Percentiles rank a stretch among this genome's conserved stretches.
Evolutionary conservation across 495 filamentous ascomycete species (phyloP).

Genomic region (Penicillium angulare): DNA sequence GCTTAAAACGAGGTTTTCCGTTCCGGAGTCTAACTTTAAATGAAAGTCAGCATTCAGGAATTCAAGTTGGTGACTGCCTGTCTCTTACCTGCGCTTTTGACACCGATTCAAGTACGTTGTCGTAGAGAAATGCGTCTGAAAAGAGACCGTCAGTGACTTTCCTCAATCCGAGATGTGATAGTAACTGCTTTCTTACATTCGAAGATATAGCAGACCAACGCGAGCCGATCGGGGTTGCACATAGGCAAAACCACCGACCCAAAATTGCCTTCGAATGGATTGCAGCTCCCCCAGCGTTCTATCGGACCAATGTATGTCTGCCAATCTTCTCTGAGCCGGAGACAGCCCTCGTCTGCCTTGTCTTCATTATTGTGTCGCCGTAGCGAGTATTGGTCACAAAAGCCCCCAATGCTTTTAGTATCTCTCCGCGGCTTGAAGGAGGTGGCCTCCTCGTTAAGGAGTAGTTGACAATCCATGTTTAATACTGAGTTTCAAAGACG

Average conservation of each 20-base stretch:
- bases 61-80: too few species aligned
- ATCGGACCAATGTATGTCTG: slow-evolving; percentile 19
- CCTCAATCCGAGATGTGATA: neutral
- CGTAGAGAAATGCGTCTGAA: slow-evolving; percentile 22
- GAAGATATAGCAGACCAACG: slow-evolving; percentile 19
- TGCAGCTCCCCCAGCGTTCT: slow-evolving; percentile 23
- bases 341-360: slow-evolving; percentile 18
- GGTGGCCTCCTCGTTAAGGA: too few species aligned
- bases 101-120: slow-evolving; percentile 26
- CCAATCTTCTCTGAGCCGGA: slow-evolving; percentile 20
- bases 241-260: slow-evolving; percentile 17
- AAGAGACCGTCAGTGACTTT: neutral
- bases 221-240: slow-evolving; percentile 19
- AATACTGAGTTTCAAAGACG: too few species aligned
- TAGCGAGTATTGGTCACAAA: slow-evolving; percentile 16
- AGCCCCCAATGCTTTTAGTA: slow-evolving; percentile 17
- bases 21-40: slow-evolving; percentile 16
- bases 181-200: slow-evolving; percentile 23
- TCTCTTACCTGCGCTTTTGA: slow-evolving; percentile 17
- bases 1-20: slow-evolving; percentile 17
- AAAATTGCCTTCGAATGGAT: slow-evolving; percentile 21
- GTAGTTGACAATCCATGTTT: slow-evolving; percentile 1
- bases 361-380: slow-evolving; percentile 20
- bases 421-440: too few species aligned
- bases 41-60: neutral